phyloP scores from a whole-genome alignment of 441 rosid species.

The Croton setiger region DNA sequence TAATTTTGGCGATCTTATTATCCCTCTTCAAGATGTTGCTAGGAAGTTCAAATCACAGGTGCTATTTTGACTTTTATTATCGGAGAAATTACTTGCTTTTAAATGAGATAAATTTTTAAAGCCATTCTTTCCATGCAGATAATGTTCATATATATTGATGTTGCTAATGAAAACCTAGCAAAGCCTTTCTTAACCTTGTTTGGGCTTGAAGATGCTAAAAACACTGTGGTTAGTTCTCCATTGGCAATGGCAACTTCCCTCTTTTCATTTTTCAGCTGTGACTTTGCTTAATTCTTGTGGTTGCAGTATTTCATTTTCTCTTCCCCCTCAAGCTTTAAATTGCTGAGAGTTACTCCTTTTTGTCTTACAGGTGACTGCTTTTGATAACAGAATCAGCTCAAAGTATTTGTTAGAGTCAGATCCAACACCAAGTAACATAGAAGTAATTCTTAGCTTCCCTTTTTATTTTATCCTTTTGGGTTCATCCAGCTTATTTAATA shows the following conservation, averaged over 20 bases:
- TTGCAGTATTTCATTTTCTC: not conserved
- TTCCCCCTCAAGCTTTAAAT: slow-evolving; percentile 12
- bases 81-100: slow-evolving; percentile 3
- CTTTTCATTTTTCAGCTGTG: slow-evolving; percentile 1
- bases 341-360: slow-evolving; percentile 16
- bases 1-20: slow-evolving; percentile 50
- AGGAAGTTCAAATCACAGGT: slow-evolving; percentile 76
- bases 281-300: slow-evolving; percentile 9
- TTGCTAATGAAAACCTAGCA: slow-evolving; percentile 68
- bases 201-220: slow-evolving; percentile 72
- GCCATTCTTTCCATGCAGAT: slow-evolving; percentile 44
- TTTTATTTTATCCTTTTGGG: slow-evolving; percentile 1
- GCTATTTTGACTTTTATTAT: slow-evolving; percentile 16
- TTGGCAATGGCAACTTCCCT: slow-evolving; percentile 5
- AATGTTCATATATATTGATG: slow-evolving; percentile 65
- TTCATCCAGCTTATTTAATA: slow-evolving; percentile 17
- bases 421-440: slow-evolving; percentile 63
- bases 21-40: slow-evolving; percentile 72
- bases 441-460: slow-evolving; percentile 44
- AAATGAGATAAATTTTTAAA: slow-evolving; percentile 20
- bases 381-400: slow-evolving; percentile 60
- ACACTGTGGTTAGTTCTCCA: slow-evolving; percentile 55
- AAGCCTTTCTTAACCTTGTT: slow-evolving; percentile 85
- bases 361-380: slow-evolving; percentile 71
- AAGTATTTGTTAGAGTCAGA: slow-evolving; percentile 74